Conservation (phyloP, 2,329 filamentous ascomycete species). For the Penicillium sp. region DNA sequence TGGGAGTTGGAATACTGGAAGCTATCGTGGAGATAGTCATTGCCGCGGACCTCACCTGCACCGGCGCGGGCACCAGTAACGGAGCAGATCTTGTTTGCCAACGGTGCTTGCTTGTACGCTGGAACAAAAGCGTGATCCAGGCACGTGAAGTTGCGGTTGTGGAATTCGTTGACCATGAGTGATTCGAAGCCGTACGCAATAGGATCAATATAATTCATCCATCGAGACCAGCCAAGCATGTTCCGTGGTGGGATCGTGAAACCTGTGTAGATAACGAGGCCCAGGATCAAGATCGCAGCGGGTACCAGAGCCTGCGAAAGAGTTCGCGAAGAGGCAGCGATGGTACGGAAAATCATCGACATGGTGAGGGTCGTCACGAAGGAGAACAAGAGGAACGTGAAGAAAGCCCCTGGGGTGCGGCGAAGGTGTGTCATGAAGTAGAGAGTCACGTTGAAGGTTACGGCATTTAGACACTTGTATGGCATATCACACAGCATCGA, state of each 20-base stretch:
- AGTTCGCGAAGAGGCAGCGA: slow-evolving; percentile 67
- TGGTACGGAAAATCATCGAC: slow-evolving; percentile 79
- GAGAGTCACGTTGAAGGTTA: slow-evolving; percentile 70
- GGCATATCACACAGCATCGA: slow-evolving; percentile 49
- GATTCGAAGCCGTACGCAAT: slow-evolving; percentile 74
- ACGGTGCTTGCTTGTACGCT: slow-evolving; percentile 33
- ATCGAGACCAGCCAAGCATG: slow-evolving; percentile 73
- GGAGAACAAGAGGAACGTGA: slow-evolving; percentile 75
- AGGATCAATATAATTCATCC: slow-evolving; percentile 75
- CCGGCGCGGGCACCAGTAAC: slow-evolving; percentile 56
- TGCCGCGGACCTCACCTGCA: slow-evolving; percentile 49
- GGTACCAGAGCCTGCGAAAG: slow-evolving; percentile 53
- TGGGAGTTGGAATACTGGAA: slow-evolving; percentile 56
- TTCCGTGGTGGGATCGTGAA: slow-evolving; percentile 44
- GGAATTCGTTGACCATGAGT: slow-evolving; percentile 78
- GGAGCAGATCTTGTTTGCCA: slow-evolving; percentile 50
- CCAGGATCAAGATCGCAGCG: slow-evolving; percentile 45
- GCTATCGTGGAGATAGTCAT: slow-evolving; percentile 50
- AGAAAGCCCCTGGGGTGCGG: slow-evolving; percentile 68
- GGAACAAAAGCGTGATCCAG: slow-evolving; percentile 5
- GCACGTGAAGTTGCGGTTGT: slow-evolving; percentile 55
- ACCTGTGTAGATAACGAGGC: slow-evolving; percentile 45
- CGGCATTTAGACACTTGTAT: slow-evolving; percentile 67
- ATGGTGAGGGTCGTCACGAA: slow-evolving; percentile 68
- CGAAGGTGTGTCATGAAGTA: slow-evolving; percentile 85